Evolutionary conservation across 1,284 basidiomycete species (phyloP), one percentile per base, ranked within the genome.

Genomic region (Austroboletus niveus): DNA sequence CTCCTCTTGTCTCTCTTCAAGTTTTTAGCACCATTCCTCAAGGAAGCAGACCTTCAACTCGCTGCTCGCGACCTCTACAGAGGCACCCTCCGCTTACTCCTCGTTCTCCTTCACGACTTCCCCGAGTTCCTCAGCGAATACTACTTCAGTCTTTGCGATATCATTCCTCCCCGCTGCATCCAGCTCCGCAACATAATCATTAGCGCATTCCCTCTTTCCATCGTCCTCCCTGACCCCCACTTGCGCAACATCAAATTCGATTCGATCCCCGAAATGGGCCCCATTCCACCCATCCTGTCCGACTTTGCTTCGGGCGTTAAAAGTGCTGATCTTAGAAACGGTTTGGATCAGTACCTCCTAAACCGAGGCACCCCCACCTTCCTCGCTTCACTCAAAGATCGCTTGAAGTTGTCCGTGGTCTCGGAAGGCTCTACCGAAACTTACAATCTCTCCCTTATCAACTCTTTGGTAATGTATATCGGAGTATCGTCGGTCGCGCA

Each of bases 51-150:
- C 63, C 77, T 98, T 56, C 83, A 90, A 56, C 79, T 85, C 24
- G 86, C 94, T 10, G 88, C 91, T n/a, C 82, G 91, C 48, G 89
- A 92, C 60, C 80, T 99, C 49, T 98, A 97, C 75, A 86, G 89
- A 47, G 97, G 94, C n/a, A 86, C 94, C 20, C 79, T 98, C 44
- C 85, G 95, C 38, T 81, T 99, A 42, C 81, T 98, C 48, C 82
- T 99, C 46, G 93, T 99, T 53, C 85, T 99, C 52, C 82, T 99
- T 51, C 96, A 99, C 73, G 97, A 99, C 75, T 98, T 98, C 80
- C 96, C 97, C 45, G 95, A 98, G 60, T 99, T 98, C 79, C 80
- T 99, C 56, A 91, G 89, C 69, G 93, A 96, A 74, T 94, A 97
- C 70, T 96, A 98, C 73, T 95, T 97, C 76, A 89, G 91, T 43